Conservation (phyloP, 345 rosid species). For the Rhodamnia rubescens region DNA sequence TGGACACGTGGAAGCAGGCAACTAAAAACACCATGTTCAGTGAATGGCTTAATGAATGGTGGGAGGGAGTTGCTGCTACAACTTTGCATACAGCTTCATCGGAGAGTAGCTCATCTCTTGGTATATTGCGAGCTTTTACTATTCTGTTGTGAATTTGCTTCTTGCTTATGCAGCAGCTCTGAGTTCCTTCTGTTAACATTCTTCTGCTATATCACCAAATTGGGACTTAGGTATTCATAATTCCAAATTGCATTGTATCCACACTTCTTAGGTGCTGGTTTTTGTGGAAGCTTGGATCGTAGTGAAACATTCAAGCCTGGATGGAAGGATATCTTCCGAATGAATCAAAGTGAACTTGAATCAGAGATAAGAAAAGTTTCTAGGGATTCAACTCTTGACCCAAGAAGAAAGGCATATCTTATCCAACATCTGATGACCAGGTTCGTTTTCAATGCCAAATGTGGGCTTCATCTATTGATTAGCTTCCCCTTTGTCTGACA, state of each 20-base stretch:
- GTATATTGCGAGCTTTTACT: not conserved
- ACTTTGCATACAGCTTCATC: conserved; percentile 27
- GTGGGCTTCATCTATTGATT: not conserved
- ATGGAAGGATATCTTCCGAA: conserved; percentile 85
- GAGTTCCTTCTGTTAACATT: not conserved
- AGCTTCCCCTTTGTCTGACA: not conserved
- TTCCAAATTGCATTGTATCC: not conserved
- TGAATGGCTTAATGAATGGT: conserved; percentile 86
- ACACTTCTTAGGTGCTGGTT: conserved; percentile 24
- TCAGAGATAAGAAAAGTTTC: conserved; percentile 63
- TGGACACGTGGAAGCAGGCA: conserved; percentile 96
- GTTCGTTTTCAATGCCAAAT: conserved; percentile 11
- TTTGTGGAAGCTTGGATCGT: conserved; percentile 51
- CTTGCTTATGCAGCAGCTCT: not conserved
- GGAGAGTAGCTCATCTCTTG: conserved; percentile 22
- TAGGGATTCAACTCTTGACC: conserved; percentile 52
- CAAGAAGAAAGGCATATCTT: conserved; percentile 56
- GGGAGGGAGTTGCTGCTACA: conserved; percentile 43
- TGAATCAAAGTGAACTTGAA: conserved; percentile 69
- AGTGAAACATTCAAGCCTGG: conserved; percentile 88
- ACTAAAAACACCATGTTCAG: conserved; percentile 90
- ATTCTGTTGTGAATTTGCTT: not conserved
- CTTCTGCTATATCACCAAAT: not conserved
- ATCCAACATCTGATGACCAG: conserved; percentile 62
- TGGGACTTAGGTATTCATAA: not conserved